Percentiles rank a stretch among this genome's conserved stretches.
phyloP scores from a whole-genome alignment of 2,329 filamentous ascomycete species.

The Epicoccum sorghinum region DNA sequence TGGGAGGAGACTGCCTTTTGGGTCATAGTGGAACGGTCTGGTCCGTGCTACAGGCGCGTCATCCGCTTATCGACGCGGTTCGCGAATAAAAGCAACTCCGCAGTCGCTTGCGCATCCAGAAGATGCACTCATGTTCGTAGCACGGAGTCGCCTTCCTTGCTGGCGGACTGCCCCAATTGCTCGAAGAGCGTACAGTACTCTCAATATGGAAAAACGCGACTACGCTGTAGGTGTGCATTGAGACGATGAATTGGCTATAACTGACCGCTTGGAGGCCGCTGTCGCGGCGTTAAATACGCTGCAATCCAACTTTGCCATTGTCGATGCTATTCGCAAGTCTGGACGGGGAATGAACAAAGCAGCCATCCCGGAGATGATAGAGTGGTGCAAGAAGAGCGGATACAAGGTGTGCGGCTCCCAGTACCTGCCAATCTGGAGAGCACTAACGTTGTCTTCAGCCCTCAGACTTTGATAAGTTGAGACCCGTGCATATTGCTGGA shows the following conservation, averaged over 20 bases:
- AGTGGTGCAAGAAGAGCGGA: slow-evolving; percentile 77
- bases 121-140: slow-evolving; percentile 43
- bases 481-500: slow-evolving; percentile 82
- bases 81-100: slow-evolving; percentile 21
- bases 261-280: slow-evolving; percentile 61
- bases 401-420: slow-evolving; percentile 66
- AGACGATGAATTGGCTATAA: background rate
- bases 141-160: slow-evolving; percentile 25
- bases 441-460: slow-evolving; percentile 52
- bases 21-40: slow-evolving; percentile 11
- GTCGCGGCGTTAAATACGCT: slow-evolving; percentile 76
- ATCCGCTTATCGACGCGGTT: slow-evolving; percentile 33
- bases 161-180: slow-evolving; percentile 16
- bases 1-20: background rate
- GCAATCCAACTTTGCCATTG: slow-evolving; percentile 77
- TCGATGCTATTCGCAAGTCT: slow-evolving; percentile 78
- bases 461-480: slow-evolving; percentile 64
- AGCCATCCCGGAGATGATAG: slow-evolving; percentile 81
- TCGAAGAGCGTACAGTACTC: slow-evolving; percentile 24
- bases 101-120: slow-evolving; percentile 12
- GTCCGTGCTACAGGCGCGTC: slow-evolving; percentile 25
- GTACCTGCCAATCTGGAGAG: background rate
- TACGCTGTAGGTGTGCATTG: slow-evolving; percentile 36
- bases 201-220: slow-evolving; percentile 42
- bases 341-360: slow-evolving; percentile 74